phyloP scores from a whole-genome alignment of 2,329 filamentous ascomycete species.

The Diaporthe sp. region DNA sequence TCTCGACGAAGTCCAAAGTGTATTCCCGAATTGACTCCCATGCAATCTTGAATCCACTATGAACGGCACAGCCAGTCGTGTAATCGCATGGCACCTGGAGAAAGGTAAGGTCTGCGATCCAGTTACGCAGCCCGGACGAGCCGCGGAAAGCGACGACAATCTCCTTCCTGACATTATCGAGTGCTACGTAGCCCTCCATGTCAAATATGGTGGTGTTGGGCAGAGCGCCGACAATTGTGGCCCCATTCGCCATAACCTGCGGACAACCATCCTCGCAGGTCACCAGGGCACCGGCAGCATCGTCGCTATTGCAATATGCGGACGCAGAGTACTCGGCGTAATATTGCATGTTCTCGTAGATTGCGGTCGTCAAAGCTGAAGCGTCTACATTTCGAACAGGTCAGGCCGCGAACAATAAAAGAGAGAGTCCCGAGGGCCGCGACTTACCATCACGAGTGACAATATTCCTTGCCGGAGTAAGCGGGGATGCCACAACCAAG shows the following conservation, averaged over 20 bases:
- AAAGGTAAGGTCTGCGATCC: constrained; percentile 67
- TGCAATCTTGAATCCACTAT: constrained; percentile 70
- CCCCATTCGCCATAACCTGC: constrained; percentile 56
- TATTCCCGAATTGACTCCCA: constrained; percentile 65
- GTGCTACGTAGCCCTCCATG: constrained; percentile 63
- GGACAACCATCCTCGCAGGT: constrained; percentile 61
- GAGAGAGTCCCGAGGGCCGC: not conserved
- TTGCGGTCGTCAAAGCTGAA: constrained; percentile 45
- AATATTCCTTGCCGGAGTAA: not conserved
- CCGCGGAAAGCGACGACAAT: constrained; percentile 74
- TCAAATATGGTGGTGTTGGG: constrained; percentile 45
- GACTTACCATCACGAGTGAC: constrained; percentile 34
- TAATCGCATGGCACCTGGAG: constrained; percentile 50
- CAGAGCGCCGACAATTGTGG: constrained; percentile 58
- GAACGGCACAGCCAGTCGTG: constrained; percentile 61
- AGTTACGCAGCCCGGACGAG: constrained; percentile 70
- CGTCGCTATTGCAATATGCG: constrained; percentile 65
- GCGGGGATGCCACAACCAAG: constrained; percentile 33
- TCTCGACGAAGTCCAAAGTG: constrained; percentile 57
- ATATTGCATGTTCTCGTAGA: constrained; percentile 58
- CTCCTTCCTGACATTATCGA: constrained; percentile 60
- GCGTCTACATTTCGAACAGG: constrained; percentile 26
- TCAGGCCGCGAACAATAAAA: constrained; percentile 31
- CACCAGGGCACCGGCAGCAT: constrained; percentile 53
- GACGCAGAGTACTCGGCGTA: constrained; percentile 66